Evolutionary conservation across 2,329 filamentous ascomycete species (phyloP).

Genomic region (Dothideomycetes sp.): DNA sequence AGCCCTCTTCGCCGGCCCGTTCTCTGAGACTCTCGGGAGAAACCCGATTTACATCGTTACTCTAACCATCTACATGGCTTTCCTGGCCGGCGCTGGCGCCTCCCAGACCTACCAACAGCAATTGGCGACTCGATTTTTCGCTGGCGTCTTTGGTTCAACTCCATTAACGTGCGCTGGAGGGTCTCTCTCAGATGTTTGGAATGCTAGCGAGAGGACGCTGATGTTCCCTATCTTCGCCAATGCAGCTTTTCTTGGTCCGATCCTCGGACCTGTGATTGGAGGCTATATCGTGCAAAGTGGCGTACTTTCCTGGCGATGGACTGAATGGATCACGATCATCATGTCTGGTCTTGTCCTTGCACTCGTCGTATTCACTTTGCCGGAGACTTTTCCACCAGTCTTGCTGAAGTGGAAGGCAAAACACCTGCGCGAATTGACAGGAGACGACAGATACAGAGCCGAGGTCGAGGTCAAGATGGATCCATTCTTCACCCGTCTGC

Average conservation of each 20-base stretch:
- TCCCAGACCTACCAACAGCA: conserved; percentile 39
- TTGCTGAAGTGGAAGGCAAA: conserved; percentile 26
- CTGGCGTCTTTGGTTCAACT: conserved; percentile 40
- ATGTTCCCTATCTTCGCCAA: conserved; percentile 44
- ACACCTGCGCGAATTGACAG: conserved; percentile 23
- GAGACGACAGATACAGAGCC: conserved; percentile 39
- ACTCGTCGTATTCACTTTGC: conserved; percentile 32
- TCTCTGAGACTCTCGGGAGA: conserved; percentile 36
- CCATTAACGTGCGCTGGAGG: conserved; percentile 39
- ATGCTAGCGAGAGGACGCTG: conserved; percentile 39
- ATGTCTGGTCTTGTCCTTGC: conserved; percentile 19
- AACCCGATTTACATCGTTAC: conserved; percentile 43
- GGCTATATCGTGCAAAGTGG: conserved; percentile 34
- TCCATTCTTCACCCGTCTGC: conserved; percentile 29
- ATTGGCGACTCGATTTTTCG: conserved; percentile 41
- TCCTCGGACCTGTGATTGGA: conserved; percentile 37
- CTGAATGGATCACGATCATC: conserved; percentile 33
- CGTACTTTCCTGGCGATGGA: conserved; percentile 36
- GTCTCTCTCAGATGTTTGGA: conserved; percentile 39
- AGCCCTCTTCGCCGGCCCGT: conserved; percentile 39
- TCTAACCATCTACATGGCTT: conserved; percentile 39
- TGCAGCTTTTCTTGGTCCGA: conserved; percentile 33
- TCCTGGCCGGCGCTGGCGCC: conserved; percentile 40
- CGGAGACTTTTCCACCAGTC: conserved; percentile 41
- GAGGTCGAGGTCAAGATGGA: conserved; percentile 37